Base-by-base conservation (phyloP, 1,139 yeast species). In the Kluyveromyces marxianus region DNA sequence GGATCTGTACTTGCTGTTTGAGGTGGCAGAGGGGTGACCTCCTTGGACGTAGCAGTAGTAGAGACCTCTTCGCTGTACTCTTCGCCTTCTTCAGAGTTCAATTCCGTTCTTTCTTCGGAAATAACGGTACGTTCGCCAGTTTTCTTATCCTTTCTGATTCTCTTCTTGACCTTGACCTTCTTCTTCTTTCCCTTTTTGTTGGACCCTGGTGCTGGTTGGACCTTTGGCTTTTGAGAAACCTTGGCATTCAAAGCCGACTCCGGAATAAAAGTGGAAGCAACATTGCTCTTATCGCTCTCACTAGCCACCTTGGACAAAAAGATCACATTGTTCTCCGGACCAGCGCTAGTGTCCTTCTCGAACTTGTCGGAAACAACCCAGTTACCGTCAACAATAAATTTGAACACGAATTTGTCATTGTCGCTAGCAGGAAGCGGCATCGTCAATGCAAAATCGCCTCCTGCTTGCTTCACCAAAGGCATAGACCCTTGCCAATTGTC, bases 361-460 rank as follows among this genome's bases (percentile, higher is more conserved):
- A 75, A 80, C 14, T 66, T 59, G 3, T 68, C 60, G 46, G 77
- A 75, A 25, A 76, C 71, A 33, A 61, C 57, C 94, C 94, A 85
- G 36, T 76, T 75, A 35, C 83, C 90, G 59, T 85, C 90, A 42
- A 84, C 86, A 47, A 85, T 76, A 60, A 79, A 85, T 68, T 85
- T 84, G 70, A 81, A 84, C 45, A 71, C 65, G 26, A 80, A 56
- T 53, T 69, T 74, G 30, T 70, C 76, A 25, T 64, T 63, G 25
- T 65, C 65, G 2, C 61, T 57, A n/a, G 56, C 54, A 57, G 60
- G 49, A 74, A 71, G 45, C 80, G 90, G 53, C 44, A 82, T 73
- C 2, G 79, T 72, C 48, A 81, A 62, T 49, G 75, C 76, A 55
- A 81, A 83, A 4, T 77, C 71, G 7, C 87, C 89, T 54, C 74